Base-by-base conservation (phyloP, 208 protist species). In the Leptomonas seymouri region DNA sequence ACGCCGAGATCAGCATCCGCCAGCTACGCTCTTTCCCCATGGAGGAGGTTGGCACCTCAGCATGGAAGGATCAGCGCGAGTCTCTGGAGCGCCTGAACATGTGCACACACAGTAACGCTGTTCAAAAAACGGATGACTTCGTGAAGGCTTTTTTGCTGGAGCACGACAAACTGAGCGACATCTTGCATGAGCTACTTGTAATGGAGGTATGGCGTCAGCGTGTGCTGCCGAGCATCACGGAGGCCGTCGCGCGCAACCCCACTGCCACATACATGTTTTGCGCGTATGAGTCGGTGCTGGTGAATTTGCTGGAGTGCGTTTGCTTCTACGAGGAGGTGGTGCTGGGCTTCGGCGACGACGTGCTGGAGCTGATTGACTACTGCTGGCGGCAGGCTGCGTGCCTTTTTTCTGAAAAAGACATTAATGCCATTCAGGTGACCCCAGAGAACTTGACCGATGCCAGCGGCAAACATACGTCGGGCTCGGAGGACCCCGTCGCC, bases 301-400 rank as follows among this genome's bases (percentile, higher is more conserved):
- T 95, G 27, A 97, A 97, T 67, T 54, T 97, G 28, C 71, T 97
- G 14, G 93, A 97, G 74, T 92, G 89, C 63, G 69, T 97, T 21
- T 85, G 88, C 67, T 97, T 90, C 58, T 74, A 93, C 51, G 90
- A 97, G 72, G 91, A 95, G 69, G 86, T 89, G 0, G 78, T 94
- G 9, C 51, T 83, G 12, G 88, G 77, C 12, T 80, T 94, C 16
- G 88, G 81, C 41, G 93, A 97, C 45, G 91, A 95, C 65, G 75
- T 92, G 9, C 71, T 97, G 27, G 93, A 97, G 81, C 76, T 97
- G 11, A 79, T 96, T 31, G 91, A 96, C 78, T 97, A 96, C 73
- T 91, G 88, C 71, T 95, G 89, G 90, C 85, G 93, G 11, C 89
- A 97, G 66, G 79, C 90, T 45, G 78, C 73, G 53, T 72, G 82